These are phyloP conservation scores for Azolla pinnata DNA, from an alignment of 75 land plant species.

Conservation along the genomic window DNA sequence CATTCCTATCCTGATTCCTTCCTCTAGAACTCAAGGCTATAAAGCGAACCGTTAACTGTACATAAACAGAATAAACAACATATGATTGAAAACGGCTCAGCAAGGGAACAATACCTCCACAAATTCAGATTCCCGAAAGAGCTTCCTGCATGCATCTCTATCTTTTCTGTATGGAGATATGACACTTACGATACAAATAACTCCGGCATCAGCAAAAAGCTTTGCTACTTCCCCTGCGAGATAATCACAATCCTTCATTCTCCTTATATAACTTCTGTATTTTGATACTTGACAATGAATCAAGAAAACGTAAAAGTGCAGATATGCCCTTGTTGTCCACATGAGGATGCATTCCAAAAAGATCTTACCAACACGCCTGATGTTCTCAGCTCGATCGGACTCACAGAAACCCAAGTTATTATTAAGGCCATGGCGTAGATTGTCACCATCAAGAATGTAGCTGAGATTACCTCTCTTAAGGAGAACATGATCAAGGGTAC, in stretches of 20 bases:
- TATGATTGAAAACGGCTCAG: no score
- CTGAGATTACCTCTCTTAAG: constrained; percentile 13
- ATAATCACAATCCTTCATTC: background rate
- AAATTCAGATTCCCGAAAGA: constrained; percentile 54
- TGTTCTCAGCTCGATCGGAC: constrained; percentile 25
- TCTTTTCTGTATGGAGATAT: constrained; percentile 85
- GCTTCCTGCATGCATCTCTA: constrained; percentile 65
- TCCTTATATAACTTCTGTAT: background rate
- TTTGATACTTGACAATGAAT: no score
- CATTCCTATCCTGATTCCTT: no score
- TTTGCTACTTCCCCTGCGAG: constrained; percentile 76
- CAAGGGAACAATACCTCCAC: constrained; percentile 54
- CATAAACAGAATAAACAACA: no score
- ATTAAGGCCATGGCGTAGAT: constrained; percentile 23
- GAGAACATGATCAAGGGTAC: constrained; percentile 18
- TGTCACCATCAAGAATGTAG: constrained; percentile 30
- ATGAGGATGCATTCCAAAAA: constrained; percentile 8
- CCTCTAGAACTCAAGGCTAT: no score
- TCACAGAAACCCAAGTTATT: constrained; percentile 22
- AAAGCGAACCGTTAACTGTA: no score
- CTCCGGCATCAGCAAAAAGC: constrained; percentile 91
- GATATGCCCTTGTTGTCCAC: constrained; percentile 4
- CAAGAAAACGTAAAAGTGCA: constrained; percentile 15
- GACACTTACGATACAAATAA: constrained; percentile 87
- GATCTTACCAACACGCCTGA: constrained; percentile 23